Percentiles rank a stretch among this genome's conserved stretches.
These are phyloP conservation scores for Durusdinium trenchii DNA, from an alignment of 73 alveolate genomes.

Conservation along the genomic window DNA sequence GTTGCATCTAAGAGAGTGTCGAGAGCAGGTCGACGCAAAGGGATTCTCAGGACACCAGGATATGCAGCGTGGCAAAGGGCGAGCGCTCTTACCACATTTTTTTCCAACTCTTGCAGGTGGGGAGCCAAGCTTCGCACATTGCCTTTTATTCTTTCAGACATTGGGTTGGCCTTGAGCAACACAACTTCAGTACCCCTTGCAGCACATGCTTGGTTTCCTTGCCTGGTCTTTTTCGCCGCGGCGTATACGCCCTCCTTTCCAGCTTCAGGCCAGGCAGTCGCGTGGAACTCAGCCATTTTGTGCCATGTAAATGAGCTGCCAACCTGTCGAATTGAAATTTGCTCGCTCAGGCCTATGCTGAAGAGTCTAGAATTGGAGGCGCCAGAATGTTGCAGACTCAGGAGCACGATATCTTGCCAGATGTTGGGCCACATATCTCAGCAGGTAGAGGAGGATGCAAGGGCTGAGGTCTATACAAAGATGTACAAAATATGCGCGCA, in stretches of 20 bases:
- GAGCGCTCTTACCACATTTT: conserved; percentile 74
- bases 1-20: background rate
- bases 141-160: background rate
- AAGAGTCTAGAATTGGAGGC: conserved; percentile 48
- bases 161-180: background rate
- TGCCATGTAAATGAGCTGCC: background rate
- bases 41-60: conserved; percentile 60
- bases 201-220: background rate
- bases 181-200: background rate
- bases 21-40: background rate
- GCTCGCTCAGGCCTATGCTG: conserved; percentile 78
- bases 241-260: background rate
- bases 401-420: too few relatives aligned
- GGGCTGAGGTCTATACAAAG: too few relatives aligned
- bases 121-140: too few relatives aligned
- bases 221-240: background rate
- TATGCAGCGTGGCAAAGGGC: conserved; percentile 92
- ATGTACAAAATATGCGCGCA: too few relatives aligned
- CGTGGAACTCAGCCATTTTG: background rate
- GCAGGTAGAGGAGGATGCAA: too few relatives aligned
- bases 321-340: background rate
- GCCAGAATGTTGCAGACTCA: background rate
- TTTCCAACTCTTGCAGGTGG: conserved; percentile 72
- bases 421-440: too few relatives aligned
- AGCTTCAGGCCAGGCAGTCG: conserved; percentile 38